Percentiles rank a stretch among this genome's conserved stretches.
These are phyloP conservation scores for Epichloe gansuensis DNA, from an alignment of 2,329 filamentous ascomycete genomes.

Conservation along the genomic window DNA sequence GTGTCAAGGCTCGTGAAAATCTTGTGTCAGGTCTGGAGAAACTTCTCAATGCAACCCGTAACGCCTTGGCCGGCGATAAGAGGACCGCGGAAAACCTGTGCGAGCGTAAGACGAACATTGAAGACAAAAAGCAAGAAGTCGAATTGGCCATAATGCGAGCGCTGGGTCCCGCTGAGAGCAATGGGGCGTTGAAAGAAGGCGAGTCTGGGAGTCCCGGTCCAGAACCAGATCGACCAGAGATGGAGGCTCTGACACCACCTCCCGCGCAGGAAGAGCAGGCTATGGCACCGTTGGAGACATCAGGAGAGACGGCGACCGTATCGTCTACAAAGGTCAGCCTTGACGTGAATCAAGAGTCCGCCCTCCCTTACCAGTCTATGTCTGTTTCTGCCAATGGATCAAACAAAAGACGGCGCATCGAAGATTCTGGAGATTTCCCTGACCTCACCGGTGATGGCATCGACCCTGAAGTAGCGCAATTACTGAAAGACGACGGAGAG, in stretches of 20 bases:
- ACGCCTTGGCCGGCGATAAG: constrained; percentile 58
- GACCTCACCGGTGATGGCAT: constrained; percentile 44
- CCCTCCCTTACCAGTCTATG: constrained; percentile 35
- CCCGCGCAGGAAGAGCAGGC: constrained; percentile 33
- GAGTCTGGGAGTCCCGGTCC: constrained; percentile 32
- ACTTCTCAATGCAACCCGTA: constrained; percentile 60
- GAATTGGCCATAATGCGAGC: constrained; percentile 85
- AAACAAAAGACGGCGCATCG: constrained; percentile 44
- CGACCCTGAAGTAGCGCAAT: constrained; percentile 43
- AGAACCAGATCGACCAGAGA: constrained; percentile 61
- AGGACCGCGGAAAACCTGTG: constrained; percentile 49
- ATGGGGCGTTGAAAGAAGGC: constrained; percentile 33
- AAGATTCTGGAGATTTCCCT: constrained; percentile 37
- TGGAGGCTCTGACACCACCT: constrained; percentile 81
- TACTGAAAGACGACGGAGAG: constrained; percentile 30
- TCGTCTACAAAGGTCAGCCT: constrained; percentile 18
- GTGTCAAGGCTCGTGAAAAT: constrained; percentile 69
- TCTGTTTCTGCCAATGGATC: constrained; percentile 37
- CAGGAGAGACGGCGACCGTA: constrained; percentile 7
- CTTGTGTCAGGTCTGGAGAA: constrained; percentile 74
- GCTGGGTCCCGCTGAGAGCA: constrained; percentile 48
- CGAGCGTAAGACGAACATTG: constrained; percentile 57
- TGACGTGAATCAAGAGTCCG: constrained; percentile 27
- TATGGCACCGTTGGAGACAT: constrained; percentile 8
- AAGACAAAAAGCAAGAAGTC: constrained; percentile 74